Base-by-base conservation (phyloP, 345 rosid species). In the Mangifera indica region DNA sequence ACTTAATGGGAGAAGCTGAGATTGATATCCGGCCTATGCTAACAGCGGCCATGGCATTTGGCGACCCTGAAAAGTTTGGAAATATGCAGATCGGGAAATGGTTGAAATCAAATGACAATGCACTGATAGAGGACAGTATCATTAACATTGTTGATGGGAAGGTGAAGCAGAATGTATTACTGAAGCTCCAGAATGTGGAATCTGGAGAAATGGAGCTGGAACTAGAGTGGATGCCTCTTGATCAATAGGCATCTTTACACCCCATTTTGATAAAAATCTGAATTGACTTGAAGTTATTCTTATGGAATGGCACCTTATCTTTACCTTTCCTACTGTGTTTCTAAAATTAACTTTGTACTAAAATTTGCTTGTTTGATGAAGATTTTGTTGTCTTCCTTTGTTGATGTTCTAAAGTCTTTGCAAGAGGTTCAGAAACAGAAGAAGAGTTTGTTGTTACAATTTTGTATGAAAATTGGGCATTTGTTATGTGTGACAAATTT, bases 1-100 rank as follows among this genome's bases (percentile, higher is more conserved):
- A 96, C 84, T 88, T 96, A 85, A 96, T 96, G 99, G 98, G 99
- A 69, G 98, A 91, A 79, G 99, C 98, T 14, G 91, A 84, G 82
- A 76, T 96, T 0, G 99, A 93, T 84, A 81, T 96, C 78, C 99
- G 91, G 72, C 97, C 98, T 5, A 66, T 96, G 83, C 82, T 91
- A 74, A 87, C 91, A 71, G 87, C 99, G 7, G 98, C 99, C n/a
- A 86, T 91, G 98, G 94, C 96, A 13, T 92, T 74, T 51, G 97
- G 99, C 20, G 89, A 93, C 71, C 93, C 98, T 0, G 92, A 84
- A 73, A 89, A 89, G 96, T 93, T 88, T 68, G 94, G 90, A 65
- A 75, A 93, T 62, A 93, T 96, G 97, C 98, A 96, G 81, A 95
- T 95, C 2, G 98, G 98, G 7, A 96, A 96, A 76, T 96, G 98